phyloP scores from a whole-genome alignment of 192 early-diverging fungal genomes.

The Coemansia sp. region DNA sequence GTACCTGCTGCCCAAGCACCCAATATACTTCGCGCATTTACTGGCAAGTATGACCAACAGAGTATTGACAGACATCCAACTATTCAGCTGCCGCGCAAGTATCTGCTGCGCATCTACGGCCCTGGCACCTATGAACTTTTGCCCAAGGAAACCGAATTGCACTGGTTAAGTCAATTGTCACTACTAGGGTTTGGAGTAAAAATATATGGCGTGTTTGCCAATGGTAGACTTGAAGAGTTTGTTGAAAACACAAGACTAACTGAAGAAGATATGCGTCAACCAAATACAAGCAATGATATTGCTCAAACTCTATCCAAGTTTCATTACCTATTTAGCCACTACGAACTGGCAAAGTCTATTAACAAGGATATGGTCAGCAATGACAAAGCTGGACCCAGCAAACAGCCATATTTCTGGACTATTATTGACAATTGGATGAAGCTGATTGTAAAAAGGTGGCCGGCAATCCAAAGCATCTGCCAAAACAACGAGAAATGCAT shows the following conservation, averaged over 20 bases:
- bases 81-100: constrained; percentile 32
- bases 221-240: constrained; percentile 85
- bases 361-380: neutral
- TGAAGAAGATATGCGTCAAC: constrained; percentile 64
- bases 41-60: neutral
- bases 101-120: constrained; percentile 77
- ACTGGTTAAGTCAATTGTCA: constrained; percentile 72
- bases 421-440: constrained; percentile 66
- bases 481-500: constrained; percentile 13
- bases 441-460: constrained; percentile 34
- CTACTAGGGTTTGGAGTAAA: constrained; percentile 68
- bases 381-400: constrained; percentile 7
- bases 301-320: too few species aligned
- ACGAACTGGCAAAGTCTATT: constrained; percentile 44
- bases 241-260: constrained; percentile 72
- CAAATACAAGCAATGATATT: too few species aligned
- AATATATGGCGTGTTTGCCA: constrained; percentile 73
- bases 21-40: neutral
- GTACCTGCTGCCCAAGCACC: constrained; percentile 10
- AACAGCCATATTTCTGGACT: constrained; percentile 64
- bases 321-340: constrained; percentile 56
- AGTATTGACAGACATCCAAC: too few species aligned
- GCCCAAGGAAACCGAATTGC: constrained; percentile 74
- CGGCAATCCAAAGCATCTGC: constrained; percentile 19
- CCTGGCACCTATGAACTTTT: constrained; percentile 74